phyloP scores from a whole-genome alignment of 345 rosid genomes.

The Ceriops tagal region DNA sequence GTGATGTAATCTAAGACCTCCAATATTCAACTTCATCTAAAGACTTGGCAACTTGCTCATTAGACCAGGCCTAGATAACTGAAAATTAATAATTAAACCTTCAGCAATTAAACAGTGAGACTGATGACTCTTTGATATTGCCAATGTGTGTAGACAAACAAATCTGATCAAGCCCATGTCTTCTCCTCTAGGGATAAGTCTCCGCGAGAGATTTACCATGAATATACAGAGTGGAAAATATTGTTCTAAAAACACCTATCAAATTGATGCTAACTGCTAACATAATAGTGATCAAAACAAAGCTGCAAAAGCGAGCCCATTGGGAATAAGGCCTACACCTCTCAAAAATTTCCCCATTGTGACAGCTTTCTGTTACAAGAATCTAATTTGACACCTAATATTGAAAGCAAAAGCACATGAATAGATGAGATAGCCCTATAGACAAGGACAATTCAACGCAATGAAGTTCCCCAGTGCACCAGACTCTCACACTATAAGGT shows the following conservation, averaged over 20 bases:
- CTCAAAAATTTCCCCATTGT: not conserved
- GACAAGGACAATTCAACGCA: no score
- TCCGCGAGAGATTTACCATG: not conserved
- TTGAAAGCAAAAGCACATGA: not conserved
- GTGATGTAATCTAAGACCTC: not conserved
- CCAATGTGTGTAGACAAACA: not conserved
- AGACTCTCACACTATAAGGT: no score
- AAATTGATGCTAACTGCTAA: not conserved
- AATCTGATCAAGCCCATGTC: not conserved
- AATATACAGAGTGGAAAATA: not conserved
- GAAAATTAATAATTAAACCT: not conserved
- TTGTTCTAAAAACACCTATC: not conserved
- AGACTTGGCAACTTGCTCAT: not conserved
- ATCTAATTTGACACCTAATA: not conserved
- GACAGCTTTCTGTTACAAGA: no score
- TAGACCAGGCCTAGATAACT: not conserved
- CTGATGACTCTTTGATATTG: not conserved
- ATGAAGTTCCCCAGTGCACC: no score
- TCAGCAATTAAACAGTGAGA: not conserved
- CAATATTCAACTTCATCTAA: not conserved
- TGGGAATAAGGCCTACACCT: not conserved
- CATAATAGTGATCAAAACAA: not conserved
- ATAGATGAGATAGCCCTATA: no score
- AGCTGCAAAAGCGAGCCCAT: not conserved
- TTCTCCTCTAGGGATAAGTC: not conserved